Evolutionary conservation across 257 asterid genomes (phyloP).

Genomic region (Plantago major): DNA sequence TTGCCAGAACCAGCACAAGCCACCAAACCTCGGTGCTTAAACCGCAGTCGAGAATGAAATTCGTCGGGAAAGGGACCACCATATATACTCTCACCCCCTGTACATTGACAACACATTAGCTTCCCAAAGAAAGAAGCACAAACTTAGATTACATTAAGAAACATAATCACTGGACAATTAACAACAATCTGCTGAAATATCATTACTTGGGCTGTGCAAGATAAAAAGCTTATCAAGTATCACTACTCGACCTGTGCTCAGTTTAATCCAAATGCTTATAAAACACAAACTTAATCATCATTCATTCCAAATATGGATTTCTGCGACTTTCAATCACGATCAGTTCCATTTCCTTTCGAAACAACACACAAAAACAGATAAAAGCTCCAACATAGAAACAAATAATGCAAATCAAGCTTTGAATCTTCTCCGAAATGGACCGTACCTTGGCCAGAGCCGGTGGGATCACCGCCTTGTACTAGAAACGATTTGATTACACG

Average conservation of each 20-base stretch:
- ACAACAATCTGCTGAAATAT: background rate
- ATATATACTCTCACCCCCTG: conserved; percentile 96
- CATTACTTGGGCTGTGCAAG: background rate
- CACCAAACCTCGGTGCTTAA: conserved; percentile 95
- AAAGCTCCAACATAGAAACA: too few relatives aligned
- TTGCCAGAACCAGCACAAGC: conserved; percentile 90
- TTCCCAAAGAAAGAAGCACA: conserved; percentile 13
- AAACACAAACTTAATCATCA: too few relatives aligned
- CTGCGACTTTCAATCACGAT: background rate
- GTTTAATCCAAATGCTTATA: too few relatives aligned
- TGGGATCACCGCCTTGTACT: conserved; percentile 87
- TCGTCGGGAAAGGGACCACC: conserved; percentile 87
- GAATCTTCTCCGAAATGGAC: background rate
- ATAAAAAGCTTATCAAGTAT: conserved; percentile 9
- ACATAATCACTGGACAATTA: too few relatives aligned
- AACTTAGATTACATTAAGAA: background rate
- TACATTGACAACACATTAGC: conserved; percentile 17
- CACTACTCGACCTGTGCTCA: too few relatives aligned
- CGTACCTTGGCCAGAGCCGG: conserved; percentile 73
- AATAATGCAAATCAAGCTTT: too few relatives aligned
- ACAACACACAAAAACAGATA: too few relatives aligned
- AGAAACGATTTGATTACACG: conserved; percentile 82
- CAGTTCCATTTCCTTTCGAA: background rate
- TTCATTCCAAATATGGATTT: too few relatives aligned
- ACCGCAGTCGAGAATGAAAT: conserved; percentile 91